Evolutionary conservation across 108 stramenopile genomes (phyloP).

Genomic region (Pseudonitzschia pungens): DNA sequence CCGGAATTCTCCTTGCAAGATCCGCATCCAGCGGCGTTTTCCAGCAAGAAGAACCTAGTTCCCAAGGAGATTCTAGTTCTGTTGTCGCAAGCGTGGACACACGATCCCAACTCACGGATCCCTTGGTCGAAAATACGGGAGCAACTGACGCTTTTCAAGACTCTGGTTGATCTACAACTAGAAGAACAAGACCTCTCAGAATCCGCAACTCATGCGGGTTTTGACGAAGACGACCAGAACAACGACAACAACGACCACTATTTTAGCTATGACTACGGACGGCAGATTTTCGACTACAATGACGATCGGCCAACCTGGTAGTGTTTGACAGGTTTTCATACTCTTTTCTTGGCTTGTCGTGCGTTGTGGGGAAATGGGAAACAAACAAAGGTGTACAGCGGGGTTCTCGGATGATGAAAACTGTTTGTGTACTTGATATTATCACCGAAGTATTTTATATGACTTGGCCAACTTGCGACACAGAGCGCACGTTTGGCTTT

Average conservation of each 20-base stretch:
- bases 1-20: neutral
- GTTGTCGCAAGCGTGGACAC: conserved; percentile 9
- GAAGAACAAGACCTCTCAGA: conserved; percentile 2
- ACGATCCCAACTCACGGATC: neutral
- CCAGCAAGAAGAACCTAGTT: neutral
- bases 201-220: neutral
- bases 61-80: neutral
- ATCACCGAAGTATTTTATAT: too few species aligned
- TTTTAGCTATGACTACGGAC: neutral
- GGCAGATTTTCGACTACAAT: neutral
- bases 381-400: too few species aligned
- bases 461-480: too few species aligned
- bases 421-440: too few species aligned
- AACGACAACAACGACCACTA: neutral
- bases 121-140: neutral
- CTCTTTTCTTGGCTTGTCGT: neutral
- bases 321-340: neutral
- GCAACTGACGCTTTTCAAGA: neutral
- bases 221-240: neutral
- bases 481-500: too few species aligned
- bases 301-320: neutral
- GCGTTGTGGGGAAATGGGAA: neutral
- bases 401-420: too few species aligned
- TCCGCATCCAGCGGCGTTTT: neutral
- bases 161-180: neutral